Conservation (phyloP, 441 rosid species). For the Populus trichocarpa region DNA sequence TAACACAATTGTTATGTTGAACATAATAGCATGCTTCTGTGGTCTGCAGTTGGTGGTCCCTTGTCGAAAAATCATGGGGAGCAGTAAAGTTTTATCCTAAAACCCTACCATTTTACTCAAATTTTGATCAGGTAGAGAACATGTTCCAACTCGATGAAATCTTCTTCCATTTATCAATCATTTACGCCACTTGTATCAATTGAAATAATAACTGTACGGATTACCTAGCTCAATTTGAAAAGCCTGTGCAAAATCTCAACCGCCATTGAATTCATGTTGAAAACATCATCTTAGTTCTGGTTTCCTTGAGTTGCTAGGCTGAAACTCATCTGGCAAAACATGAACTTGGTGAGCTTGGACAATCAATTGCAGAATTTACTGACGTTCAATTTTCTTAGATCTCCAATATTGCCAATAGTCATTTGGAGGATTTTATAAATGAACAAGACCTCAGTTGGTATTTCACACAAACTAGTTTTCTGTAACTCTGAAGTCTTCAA, state of each 20-base stretch:
- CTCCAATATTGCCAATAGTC: not conserved
- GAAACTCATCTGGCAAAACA: not conserved
- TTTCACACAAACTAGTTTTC: not conserved
- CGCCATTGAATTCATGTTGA: not conserved
- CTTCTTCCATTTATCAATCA: not conserved
- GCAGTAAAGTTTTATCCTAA: constrained; percentile 55
- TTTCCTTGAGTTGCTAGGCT: not conserved
- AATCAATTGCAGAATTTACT: not conserved
- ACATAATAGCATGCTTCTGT: constrained; percentile 9
- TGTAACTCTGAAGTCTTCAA: constrained; percentile 4
- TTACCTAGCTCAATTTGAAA: not conserved
- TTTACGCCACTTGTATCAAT: not conserved
- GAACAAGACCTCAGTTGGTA: not conserved
- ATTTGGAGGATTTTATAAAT: not conserved
- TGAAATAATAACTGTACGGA: not conserved
- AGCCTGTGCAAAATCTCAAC: not conserved
- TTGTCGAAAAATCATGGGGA: constrained; percentile 86
- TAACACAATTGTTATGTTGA: not conserved
- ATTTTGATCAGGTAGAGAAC: constrained; percentile 73
- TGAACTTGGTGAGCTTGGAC: not conserved
- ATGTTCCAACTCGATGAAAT: not conserved
- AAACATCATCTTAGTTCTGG: not conserved
- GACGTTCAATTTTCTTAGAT: not conserved
- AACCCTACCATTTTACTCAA: constrained; percentile 73
- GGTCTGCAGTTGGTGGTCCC: constrained; percentile 81